Evolutionary conservation across 495 filamentous ascomycete species (phyloP), one percentile per base, ranked within the genome.

Genomic region (Trichocladium uniseriatum): DNA sequence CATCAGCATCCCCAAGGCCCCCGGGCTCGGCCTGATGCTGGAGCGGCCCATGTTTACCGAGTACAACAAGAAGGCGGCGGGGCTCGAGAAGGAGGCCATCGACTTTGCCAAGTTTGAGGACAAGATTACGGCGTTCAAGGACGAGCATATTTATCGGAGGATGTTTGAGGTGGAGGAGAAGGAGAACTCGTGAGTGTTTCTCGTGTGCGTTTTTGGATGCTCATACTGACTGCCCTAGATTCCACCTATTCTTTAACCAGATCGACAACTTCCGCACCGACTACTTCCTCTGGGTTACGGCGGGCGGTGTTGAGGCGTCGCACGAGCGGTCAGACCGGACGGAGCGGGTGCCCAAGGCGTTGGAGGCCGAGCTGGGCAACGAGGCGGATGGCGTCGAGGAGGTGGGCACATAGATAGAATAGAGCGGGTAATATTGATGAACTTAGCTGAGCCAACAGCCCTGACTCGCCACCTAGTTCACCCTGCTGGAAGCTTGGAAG

Each of bases 1-100:
- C n/a, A 78, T 95, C 52, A 81, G 80, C 39, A 94, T 99, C 48
- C 94, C 91, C 32, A 97, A 97, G 69, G 92, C 89, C 1, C 92
- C 92, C 0, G 82, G 86, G 0, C 68, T 97, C 13, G 92, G 92
- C 0, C 70, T 99, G 14, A 73, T 96, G 38, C 76, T 99, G 11
- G 94, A 97, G 60, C 72, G 85, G 6, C 92, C 92, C 20, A 83
- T 96, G 1, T 98, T 99, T 55, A 82, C 87, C 38, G 77, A 63
- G 38, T 96, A 95, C 61, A 97, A 95, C 60, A 72, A 71, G 44
- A 71, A 72, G 37, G 75, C 71, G 0, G 65, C 68, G 6, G 67
- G 73, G 34, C 72, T 76, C 35, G 75, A 74, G 0, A 74, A 70
- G 29, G 75, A 83, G 34, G 69, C 73, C 10, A 82, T 99, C 49